Percentiles rank a stretch among this genome's conserved stretches.
Evolutionary conservation across 352 stramenopile species (phyloP).

Genomic region (Pythium insidiosum): DNA sequence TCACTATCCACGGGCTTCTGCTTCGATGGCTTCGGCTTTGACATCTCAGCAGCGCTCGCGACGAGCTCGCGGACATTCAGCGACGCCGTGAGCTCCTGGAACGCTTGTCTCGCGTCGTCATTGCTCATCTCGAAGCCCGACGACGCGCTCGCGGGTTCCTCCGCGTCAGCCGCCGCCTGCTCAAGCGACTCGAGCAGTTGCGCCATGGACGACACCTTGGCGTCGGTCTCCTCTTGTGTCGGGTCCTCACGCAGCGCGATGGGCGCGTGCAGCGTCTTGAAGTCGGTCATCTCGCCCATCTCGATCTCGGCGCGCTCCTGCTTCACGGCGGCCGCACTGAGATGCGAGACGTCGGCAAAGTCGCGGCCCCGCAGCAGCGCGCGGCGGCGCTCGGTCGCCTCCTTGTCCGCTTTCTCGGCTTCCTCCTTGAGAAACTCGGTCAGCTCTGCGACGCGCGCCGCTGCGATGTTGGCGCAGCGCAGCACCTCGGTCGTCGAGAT

Average conservation of each 20-base stretch:
- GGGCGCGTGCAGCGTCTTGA: slow-evolving; percentile 59
- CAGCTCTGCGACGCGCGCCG: slow-evolving; percentile 66
- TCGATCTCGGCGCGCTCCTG: slow-evolving; percentile 47
- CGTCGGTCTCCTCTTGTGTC: slow-evolving; percentile 34
- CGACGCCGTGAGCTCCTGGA: slow-evolving; percentile 49
- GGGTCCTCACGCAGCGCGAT: slow-evolving; percentile 66
- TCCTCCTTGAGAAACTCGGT: slow-evolving; percentile 76
- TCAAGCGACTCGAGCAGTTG: slow-evolving; percentile 68
- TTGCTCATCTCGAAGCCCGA: slow-evolving; percentile 27
- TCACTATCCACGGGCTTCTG: too few species aligned
- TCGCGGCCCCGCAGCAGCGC: slow-evolving; percentile 64
- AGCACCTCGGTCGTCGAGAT: slow-evolving; percentile 61
- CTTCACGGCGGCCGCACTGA: slow-evolving; percentile 15
- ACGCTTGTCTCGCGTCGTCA: slow-evolving; percentile 34
- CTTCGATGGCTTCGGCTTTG: background rate
- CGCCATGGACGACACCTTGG: slow-evolving; percentile 62
- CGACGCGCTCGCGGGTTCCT: slow-evolving; percentile 9
- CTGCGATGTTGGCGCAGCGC: slow-evolving; percentile 67
- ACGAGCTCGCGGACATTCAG: slow-evolving; percentile 38
- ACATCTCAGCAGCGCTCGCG: slow-evolving; percentile 17
- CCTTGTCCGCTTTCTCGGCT: slow-evolving; percentile 61
- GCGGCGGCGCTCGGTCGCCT: slow-evolving; percentile 51
- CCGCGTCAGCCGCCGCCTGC: slow-evolving; percentile 29
- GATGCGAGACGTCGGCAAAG: slow-evolving; percentile 56
- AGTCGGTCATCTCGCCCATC: slow-evolving; percentile 79